Evolutionary conservation across 192 early-diverging fungal genomes (phyloP), one percentile per base, ranked within the genome.

Genomic region (Glomus cerebriforme): DNA sequence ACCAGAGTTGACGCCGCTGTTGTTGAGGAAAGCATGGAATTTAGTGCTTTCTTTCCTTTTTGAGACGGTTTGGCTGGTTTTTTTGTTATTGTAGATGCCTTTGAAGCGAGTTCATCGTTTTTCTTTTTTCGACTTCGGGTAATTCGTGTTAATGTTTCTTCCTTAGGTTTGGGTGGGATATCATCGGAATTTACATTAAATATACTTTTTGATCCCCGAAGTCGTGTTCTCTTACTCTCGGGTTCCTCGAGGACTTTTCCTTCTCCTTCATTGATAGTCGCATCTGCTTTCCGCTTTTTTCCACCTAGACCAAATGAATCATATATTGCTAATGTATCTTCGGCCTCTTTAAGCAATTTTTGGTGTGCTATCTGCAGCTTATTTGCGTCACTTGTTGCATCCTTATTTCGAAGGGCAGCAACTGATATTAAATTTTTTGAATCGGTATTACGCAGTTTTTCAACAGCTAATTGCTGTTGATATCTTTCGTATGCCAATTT

Each of bases 381-480:
- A 12, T 47, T 79, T 0, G 58, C 67, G n/a, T 83, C 79, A 29
- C 60, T 47, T 2, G 77, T 75, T 78, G 79, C 66, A 73, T 81
- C 58, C 31, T 85, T 81, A 31, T 79, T 82, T 49, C 85, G 77
- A 26, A 86, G 82, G 7, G 85, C 81, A 22, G 82, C 82, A 32
- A 83, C 76, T 8, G 85, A 81, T 75, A 86, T 82, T 59, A 86
- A 62, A n/a, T 81, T 82, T 59, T 86, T 86, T 45, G 81, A 81
- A 34, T 90, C 87, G 54, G 86, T 86, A 35, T 83, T 87, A 8
- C 83, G 79, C 31, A 90, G 75, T 26, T 83, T 82, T 59, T 87
- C 86, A 7, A 90, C 86, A 7, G 85, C 73, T 65, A 85, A 79
- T 60, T 86, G 81, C 43, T 90, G 89, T 58, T 90, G 89, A 34